Evolutionary conservation across 352 stramenopile species (phyloP).

Genomic region (Aphanomyces stellatus): DNA sequence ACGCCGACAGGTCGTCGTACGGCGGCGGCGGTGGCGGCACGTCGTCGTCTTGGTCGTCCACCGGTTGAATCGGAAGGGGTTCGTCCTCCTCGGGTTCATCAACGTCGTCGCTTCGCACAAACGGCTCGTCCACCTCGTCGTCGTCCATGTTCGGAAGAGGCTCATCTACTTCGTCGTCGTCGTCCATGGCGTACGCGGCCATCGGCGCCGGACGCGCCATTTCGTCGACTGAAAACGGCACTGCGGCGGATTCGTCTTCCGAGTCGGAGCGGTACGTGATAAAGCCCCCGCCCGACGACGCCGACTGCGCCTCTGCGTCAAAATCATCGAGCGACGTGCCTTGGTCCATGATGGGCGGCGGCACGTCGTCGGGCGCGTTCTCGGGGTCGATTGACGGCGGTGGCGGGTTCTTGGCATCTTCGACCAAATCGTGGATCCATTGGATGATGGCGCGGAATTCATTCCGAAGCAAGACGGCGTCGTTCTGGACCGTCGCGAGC

Average conservation of each 20-base stretch:
- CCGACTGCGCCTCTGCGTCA: not conserved
- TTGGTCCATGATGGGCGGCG: conserved; percentile 8
- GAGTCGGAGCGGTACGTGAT: conserved; percentile 10
- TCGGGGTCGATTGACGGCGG: not conserved
- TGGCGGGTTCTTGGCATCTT: not conserved
- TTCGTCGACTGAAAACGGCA: conserved; percentile 13
- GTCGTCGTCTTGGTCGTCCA: conserved; percentile 28
- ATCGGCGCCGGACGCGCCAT: not conserved
- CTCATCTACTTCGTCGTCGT: conserved; percentile 48
- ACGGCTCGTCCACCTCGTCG: conserved; percentile 34
- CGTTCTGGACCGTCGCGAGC: conserved; percentile 52
- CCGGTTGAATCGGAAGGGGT: conserved; percentile 28
- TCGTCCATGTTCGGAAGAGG: conserved; percentile 33
- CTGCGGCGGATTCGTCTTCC: conserved; percentile 4
- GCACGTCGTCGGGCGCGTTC: not conserved
- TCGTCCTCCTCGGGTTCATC: conserved; percentile 46
- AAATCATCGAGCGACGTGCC: not conserved
- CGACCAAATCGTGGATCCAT: conserved; percentile 42
- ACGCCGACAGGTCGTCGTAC: too few relatives aligned
- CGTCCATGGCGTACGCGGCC: not conserved
- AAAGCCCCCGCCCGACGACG: not conserved
- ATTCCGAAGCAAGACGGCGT: conserved; percentile 55
- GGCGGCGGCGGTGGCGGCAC: conserved; percentile 24
- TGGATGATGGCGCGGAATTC: conserved; percentile 59
- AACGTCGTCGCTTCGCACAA: too few relatives aligned